These are phyloP conservation scores for Pyrrhoderma lamaoense DNA, from an alignment of 1,284 basidiomycete genomes.

Conservation along the genomic window DNA sequence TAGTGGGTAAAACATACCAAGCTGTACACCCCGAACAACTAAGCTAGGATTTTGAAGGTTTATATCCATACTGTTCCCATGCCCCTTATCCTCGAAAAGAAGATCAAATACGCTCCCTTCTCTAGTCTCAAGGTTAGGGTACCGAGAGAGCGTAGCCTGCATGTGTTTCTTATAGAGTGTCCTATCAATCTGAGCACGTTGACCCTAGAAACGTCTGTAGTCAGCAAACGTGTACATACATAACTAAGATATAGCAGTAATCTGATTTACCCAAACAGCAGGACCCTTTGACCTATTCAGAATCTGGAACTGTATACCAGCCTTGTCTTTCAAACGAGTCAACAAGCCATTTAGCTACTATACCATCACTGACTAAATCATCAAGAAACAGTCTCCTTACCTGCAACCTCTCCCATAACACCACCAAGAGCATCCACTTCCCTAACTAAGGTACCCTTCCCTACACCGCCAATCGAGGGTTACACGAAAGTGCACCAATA, in stretches of 20 bases:
- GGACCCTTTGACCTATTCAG: conserved; percentile 82
- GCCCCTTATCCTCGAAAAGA: conserved; percentile 46
- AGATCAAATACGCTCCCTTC: conserved; percentile 78
- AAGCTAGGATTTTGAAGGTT: conserved; percentile 18
- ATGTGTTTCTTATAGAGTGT: conserved; percentile 77
- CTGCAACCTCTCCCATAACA: conserved; percentile 67
- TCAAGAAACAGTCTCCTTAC: conserved; percentile 36
- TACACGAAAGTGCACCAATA: conserved; percentile 85
- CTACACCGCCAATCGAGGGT: conserved; percentile 83
- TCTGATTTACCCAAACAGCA: conserved; percentile 66
- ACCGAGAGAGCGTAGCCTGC: conserved; percentile 59
- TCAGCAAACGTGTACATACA: no score
- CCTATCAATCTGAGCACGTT: conserved; percentile 82
- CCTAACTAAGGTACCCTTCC: conserved; percentile 82
- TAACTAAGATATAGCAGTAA: background rate
- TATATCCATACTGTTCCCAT: conserved; percentile 6
- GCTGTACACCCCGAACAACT: conserved; percentile 54
- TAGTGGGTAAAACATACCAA: no score
- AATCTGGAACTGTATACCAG: conserved; percentile 83
- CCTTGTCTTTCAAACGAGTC: conserved; percentile 51
- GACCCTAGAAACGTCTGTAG: conserved; percentile 47
- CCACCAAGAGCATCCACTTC: conserved; percentile 88
- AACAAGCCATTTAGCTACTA: background rate
- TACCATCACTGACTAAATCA: background rate
- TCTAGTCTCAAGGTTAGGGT: conserved; percentile 57